Evolutionary conservation across 352 stramenopile species (phyloP).

Genomic region (Saprolegnia parasitica): DNA sequence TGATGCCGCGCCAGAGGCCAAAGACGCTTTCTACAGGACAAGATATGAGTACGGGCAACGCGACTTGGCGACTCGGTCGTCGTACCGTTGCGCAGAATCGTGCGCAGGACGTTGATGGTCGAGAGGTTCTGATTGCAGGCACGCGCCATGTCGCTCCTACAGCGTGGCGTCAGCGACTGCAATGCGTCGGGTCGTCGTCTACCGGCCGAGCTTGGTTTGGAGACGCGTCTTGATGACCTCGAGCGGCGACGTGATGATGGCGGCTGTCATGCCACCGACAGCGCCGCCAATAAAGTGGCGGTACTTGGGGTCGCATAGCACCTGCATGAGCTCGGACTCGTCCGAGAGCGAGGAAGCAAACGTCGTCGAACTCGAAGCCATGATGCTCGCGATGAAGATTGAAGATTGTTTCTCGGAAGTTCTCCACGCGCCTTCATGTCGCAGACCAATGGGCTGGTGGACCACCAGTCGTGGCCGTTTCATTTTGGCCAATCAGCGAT

Average conservation of each 20-base stretch:
- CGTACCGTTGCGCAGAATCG: slow-evolving; percentile 39
- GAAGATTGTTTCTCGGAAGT: background rate
- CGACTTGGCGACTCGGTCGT: background rate
- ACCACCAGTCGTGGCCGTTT: background rate
- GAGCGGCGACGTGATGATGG: slow-evolving; percentile 75
- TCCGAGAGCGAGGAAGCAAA: too few species aligned
- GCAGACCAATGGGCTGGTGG: background rate
- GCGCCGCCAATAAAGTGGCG: slow-evolving; percentile 71
- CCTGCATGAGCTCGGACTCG: background rate
- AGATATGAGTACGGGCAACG: too few species aligned
- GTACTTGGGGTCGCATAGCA: slow-evolving; percentile 31
- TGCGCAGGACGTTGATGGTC: slow-evolving; percentile 78
- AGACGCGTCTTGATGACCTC: slow-evolving; percentile 83
- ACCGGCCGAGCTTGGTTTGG: slow-evolving; percentile 70
- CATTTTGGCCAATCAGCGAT: background rate
- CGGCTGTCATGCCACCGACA: slow-evolving; percentile 73
- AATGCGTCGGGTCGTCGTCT: background rate
- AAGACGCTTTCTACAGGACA: slow-evolving; percentile 60
- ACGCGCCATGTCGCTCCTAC: slow-evolving; percentile 14
- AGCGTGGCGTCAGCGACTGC: background rate
- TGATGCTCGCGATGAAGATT: background rate
- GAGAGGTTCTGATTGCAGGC: slow-evolving; percentile 26
- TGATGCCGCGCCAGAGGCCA: slow-evolving; percentile 81
- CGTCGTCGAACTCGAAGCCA: background rate
- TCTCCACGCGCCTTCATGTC: background rate